These are phyloP conservation scores for Leishmania gerbilli DNA, from an alignment of 208 protist genomes.

Conservation along the genomic window DNA sequence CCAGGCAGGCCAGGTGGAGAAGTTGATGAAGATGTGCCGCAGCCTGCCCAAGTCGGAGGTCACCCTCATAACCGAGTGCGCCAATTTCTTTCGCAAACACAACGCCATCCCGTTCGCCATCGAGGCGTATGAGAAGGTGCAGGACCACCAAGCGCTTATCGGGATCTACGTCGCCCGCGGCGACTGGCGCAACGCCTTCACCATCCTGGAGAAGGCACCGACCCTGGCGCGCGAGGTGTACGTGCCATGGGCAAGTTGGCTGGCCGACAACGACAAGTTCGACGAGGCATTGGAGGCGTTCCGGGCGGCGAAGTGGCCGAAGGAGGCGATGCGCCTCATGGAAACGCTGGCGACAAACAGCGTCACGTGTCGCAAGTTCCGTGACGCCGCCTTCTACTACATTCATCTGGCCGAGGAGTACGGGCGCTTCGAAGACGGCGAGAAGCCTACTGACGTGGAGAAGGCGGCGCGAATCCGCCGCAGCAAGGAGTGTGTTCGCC, in stretches of 20 bases:
- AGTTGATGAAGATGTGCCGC: conserved; percentile 88
- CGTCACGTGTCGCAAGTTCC: conserved; percentile 90
- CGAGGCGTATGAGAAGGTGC: conserved; percentile 91
- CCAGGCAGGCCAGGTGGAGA: conserved; percentile 79
- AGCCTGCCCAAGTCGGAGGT: conserved; percentile 84
- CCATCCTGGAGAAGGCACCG: conserved; percentile 81
- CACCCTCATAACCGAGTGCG: conserved; percentile 82
- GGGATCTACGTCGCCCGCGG: conserved; percentile 86
- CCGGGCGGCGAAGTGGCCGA: conserved; percentile 85
- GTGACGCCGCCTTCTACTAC: conserved; percentile 93
- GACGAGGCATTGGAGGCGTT: conserved; percentile 95
- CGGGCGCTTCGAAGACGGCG: conserved; percentile 69
- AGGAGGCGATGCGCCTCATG: conserved; percentile 92
- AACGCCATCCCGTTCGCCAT: conserved; percentile 79
- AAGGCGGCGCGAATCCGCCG: conserved; percentile 71
- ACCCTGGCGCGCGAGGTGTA: conserved; percentile 92
- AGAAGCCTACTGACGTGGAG: conserved; percentile 50
- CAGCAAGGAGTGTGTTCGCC: conserved; percentile 78
- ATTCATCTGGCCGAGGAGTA: conserved; percentile 87
- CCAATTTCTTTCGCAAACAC: conserved; percentile 85
- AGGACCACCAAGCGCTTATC: conserved; percentile 88
- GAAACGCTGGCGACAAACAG: conserved; percentile 93
- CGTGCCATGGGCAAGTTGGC: conserved; percentile 96
- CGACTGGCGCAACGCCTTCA: conserved; percentile 93
- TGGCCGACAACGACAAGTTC: conserved; percentile 95